Evolutionary conservation across 1,284 basidiomycete genomes (phyloP), one percentile per base, ranked within the genome.

Genomic region (Vanrija sp.): DNA sequence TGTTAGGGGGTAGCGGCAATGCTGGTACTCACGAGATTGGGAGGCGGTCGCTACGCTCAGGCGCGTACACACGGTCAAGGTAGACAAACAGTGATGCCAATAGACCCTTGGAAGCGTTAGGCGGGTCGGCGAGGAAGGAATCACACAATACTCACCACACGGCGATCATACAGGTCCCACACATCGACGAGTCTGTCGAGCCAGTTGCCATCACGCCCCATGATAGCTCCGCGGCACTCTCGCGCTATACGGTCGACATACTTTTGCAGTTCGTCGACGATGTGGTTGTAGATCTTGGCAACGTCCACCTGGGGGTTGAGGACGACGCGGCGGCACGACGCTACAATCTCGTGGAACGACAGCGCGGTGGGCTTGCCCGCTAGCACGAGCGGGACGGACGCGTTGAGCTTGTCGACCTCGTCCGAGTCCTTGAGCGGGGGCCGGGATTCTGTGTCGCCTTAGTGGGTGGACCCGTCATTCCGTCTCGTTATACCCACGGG

Each of bases 21-120:
- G 2, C 27, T 3, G 2, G 18, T 18, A 49, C 71, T 59, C 41
- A 75, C 69, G 51, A 31, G 44, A 76, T 68, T 8, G 61, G 57
- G 2, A 44, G 47, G n/a, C 68, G 53, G 3, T 53, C 67, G 12
- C 66, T 65, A 2, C 48, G 49, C 2, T 64, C 59, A 35, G 65
- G 61, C 9, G 51, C 58, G 41, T 73, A 72, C 1, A 68, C 63
- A 18, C 69, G 52, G 55, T 77, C 75, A 6, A 78, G 65, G 51
- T 75, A 75, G 10, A 73, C 71, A n/a, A 75, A 64, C 6, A 76
- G 54, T 0, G 69, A 54, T 9, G 65, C 51, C 1, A 77, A 52
- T 3, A 75, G 61, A 4, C 60, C 55, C 67, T 73, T n/a, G n/a
- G n/a, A n/a, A n/a, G n/a, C n/a, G n/a, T n/a, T n/a, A 47, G 6